These are phyloP conservation scores for Coemansia nantahalensis DNA, from an alignment of 192 early-diverging fungal species.

Conservation along the genomic window DNA sequence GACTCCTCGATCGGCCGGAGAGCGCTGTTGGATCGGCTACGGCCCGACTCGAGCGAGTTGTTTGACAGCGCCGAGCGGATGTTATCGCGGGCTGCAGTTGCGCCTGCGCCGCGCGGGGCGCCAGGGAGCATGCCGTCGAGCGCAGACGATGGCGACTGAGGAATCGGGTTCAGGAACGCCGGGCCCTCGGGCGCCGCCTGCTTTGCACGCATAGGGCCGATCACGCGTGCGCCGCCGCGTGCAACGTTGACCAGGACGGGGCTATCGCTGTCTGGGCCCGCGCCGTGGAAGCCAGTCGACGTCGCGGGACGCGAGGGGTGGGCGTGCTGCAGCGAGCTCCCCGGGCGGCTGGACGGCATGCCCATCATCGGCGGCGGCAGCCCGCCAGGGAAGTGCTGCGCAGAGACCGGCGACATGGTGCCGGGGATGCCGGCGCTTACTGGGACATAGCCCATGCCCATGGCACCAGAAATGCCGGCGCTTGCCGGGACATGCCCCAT, in stretches of 20 bases:
- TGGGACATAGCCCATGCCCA: too few species aligned
- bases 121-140: constrained; percentile 26
- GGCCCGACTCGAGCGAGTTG: constrained; percentile 30
- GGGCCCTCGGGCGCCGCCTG: constrained; percentile 12
- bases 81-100: constrained; percentile 12
- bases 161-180: constrained; percentile 48
- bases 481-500: constrained; percentile 6
- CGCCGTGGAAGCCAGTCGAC: constrained; percentile 31
- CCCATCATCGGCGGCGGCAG: too few species aligned
- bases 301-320: constrained; percentile 37
- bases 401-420: constrained; percentile 23
- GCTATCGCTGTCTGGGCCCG: constrained; percentile 17
- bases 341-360: constrained; percentile 33
- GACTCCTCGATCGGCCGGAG: constrained; percentile 34
- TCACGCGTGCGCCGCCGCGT: constrained; percentile 50
- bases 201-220: constrained; percentile 48
- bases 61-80: constrained; percentile 44
- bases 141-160: constrained; percentile 46
- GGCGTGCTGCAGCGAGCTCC: constrained; percentile 40
- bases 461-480: too few species aligned
- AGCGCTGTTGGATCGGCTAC: constrained; percentile 45
- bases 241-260: constrained; percentile 45
- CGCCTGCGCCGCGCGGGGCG: background rate
- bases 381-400: constrained; percentile 20
- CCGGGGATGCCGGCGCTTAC: too few species aligned